Evolutionary conservation across 257 asterid genomes (phyloP).

Genomic region (Nicotiana noctiflora): DNA sequence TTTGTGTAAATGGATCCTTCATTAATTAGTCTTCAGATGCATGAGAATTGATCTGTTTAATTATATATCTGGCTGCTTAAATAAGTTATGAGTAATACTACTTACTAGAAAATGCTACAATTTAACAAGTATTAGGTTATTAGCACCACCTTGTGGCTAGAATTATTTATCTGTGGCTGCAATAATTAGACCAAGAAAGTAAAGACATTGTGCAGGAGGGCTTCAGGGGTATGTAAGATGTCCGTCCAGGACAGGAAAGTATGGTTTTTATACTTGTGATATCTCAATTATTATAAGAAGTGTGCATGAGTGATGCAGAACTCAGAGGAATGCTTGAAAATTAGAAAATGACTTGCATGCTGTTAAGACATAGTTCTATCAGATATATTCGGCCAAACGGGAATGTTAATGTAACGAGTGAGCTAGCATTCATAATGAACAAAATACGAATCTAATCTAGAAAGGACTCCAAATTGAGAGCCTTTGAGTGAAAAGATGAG

Average conservation of each 20-base stretch:
- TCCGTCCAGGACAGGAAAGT: not conserved
- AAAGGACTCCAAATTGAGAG: not conserved
- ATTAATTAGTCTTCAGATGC: not conserved
- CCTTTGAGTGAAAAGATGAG: not conserved
- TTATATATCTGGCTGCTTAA: not conserved
- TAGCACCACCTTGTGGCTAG: not conserved
- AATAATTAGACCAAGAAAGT: slow-evolving; percentile 2
- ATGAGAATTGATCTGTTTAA: not conserved
- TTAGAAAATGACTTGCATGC: not conserved
- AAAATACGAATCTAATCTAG: not conserved
- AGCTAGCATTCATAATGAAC: not conserved
- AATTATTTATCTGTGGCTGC: not conserved
- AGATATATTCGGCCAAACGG: not conserved
- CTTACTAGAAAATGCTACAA: not conserved
- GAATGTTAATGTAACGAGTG: not conserved
- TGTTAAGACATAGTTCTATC: not conserved
- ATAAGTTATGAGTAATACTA: not conserved
- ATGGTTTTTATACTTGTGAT: not conserved
- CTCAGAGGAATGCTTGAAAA: not conserved
- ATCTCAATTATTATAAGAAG: not conserved
- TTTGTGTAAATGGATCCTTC: not conserved
- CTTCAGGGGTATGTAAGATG: slow-evolving; percentile 2
- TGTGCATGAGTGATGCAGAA: not conserved
- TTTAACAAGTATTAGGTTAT: not conserved
- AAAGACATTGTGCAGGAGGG: not conserved